Conservation (phyloP, 352 stramenopile genomes). For the Globisporangium radiosum region DNA sequence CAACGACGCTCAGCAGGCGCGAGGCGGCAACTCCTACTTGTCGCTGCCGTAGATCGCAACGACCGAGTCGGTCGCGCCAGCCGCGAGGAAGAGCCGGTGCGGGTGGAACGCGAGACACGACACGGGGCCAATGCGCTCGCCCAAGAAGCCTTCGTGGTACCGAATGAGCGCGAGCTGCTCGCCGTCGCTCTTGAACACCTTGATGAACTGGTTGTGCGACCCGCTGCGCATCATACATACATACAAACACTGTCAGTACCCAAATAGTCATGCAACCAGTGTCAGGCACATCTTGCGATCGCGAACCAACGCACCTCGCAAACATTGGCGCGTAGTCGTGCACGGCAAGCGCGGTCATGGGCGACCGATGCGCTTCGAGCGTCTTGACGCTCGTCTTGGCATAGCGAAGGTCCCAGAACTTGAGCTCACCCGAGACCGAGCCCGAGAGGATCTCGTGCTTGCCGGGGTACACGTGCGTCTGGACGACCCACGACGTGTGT, state of each 20-base stretch:
- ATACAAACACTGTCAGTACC: no score
- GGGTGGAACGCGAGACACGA: conserved; percentile 97
- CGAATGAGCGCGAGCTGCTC: conserved; percentile 82
- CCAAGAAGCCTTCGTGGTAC: conserved; percentile 96
- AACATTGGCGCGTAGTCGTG: conserved; percentile 95
- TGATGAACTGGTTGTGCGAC: conserved; percentile 99
- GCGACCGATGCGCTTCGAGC: conserved; percentile 86
- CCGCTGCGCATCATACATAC: conserved; percentile 43
- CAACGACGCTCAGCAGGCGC: no score
- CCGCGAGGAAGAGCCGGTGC: conserved; percentile 92
- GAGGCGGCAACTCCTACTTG: conserved; percentile 28
- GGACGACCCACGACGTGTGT: conserved; percentile 95
- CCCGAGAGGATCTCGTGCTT: conserved; percentile 91
- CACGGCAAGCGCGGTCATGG: conserved; percentile 95
- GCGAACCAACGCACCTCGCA: conserved; percentile 60
- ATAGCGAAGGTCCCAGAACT: conserved; percentile 96
- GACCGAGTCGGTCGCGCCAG: conserved; percentile 93
- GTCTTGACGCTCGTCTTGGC: conserved; percentile 75
- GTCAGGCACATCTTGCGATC: neutral
- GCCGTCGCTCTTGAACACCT: conserved; percentile 91
- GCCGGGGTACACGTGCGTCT: conserved; percentile 74
- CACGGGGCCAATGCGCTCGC: conserved; percentile 95
- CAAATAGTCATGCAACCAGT: no score
- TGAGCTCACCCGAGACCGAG: conserved; percentile 92
- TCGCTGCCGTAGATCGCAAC: conserved; percentile 91